Percentiles rank a stretch among this genome's conserved stretches.
Evolutionary conservation across 257 asterid genomes (phyloP).

Genomic region (Forsythia viridissima): DNA sequence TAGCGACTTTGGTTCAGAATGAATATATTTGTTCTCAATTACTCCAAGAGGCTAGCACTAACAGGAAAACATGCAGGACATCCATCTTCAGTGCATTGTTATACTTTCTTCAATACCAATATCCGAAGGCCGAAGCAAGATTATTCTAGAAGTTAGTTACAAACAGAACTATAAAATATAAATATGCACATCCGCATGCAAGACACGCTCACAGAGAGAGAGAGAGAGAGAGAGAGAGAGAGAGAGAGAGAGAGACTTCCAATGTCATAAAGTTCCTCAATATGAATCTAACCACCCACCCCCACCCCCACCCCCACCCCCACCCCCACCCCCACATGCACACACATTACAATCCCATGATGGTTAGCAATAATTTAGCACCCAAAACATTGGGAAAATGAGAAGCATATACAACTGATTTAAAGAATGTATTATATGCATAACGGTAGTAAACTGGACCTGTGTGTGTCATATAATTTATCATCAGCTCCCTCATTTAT

Average conservation of each 20-base stretch:
- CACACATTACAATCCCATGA: neutral
- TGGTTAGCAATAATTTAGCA: neutral
- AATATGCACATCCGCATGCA: neutral
- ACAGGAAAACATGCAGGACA: neutral
- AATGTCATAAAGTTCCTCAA: neutral
- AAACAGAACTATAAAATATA: neutral
- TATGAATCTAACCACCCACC: neutral
- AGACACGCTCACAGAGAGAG: neutral
- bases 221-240: too few species aligned
- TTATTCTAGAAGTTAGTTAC: neutral
- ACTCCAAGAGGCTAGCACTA: neutral
- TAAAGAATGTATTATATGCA: slow-evolving; percentile 15
- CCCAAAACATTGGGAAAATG: slow-evolving; percentile 11
- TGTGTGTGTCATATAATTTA: slow-evolving; percentile 85
- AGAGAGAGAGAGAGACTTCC: neutral
- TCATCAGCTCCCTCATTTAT: slow-evolving; percentile 88
- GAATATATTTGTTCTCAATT: neutral
- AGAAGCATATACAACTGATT: slow-evolving; percentile 15
- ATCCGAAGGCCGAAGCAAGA: neutral
- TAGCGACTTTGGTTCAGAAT: neutral
- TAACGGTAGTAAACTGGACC: slow-evolving; percentile 46
- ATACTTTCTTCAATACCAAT: neutral
- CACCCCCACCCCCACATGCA: too few species aligned
- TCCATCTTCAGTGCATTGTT: neutral
- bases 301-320: neutral